A percentile compares a stretch with the other conserved stretches of the same genome.
phyloP scores from a whole-genome alignment of 2,329 filamentous ascomycete genomes.

The Bipolaris bicolor region DNA sequence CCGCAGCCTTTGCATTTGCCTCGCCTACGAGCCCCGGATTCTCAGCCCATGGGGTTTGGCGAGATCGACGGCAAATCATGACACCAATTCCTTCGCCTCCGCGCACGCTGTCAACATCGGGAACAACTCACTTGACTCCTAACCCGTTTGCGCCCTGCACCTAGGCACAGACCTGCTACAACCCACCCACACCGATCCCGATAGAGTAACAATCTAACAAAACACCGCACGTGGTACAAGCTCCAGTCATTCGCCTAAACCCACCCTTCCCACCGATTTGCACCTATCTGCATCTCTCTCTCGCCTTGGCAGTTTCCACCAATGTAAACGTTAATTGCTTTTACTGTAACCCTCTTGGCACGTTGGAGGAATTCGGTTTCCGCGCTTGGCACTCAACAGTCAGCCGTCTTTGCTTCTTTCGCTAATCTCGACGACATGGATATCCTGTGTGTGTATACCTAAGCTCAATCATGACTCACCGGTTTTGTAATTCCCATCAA shows the following conservation, averaged over 20 bases:
- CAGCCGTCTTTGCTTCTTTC: slow-evolving; percentile 3
- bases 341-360: slow-evolving; percentile 24
- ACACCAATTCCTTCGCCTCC: neutral
- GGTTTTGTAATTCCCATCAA: neutral
- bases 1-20: slow-evolving; percentile 11
- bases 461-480: neutral
- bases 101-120: neutral
- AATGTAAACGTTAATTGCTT: slow-evolving; percentile 6
- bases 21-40: slow-evolving; percentile 7
- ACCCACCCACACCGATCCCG: neutral
- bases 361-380: slow-evolving; percentile 26
- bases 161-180: neutral
- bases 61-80: slow-evolving; percentile 10
- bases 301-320: slow-evolving; percentile 21
- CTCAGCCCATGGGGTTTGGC: slow-evolving; percentile 14
- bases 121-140: neutral
- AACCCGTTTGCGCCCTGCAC: neutral
- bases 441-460: neutral
- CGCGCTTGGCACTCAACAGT: slow-evolving; percentile 29
- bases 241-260: neutral
- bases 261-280: slow-evolving; percentile 7
- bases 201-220: neutral
- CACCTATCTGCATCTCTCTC: neutral
- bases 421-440: slow-evolving; percentile 14
- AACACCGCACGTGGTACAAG: neutral